Evolutionary conservation across 2,329 filamentous ascomycete genomes (phyloP), one percentile per base, ranked within the genome.

Genomic region (Diplodia corticola): DNA sequence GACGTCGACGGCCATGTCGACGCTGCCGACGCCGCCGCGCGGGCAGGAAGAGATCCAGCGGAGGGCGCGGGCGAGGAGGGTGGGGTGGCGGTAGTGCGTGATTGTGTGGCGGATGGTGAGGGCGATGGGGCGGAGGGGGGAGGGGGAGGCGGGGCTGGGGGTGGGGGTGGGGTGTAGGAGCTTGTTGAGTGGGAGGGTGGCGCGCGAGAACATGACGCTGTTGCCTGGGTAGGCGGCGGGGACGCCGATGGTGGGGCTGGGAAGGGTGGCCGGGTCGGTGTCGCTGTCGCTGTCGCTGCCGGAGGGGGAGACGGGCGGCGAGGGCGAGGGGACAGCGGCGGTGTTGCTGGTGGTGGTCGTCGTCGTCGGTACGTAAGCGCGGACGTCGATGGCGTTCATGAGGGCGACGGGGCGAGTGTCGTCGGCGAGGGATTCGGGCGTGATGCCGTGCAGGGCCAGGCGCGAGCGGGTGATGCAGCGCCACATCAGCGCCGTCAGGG

Each of bases 71-170:
- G 17, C 17, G 1, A 44, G 40, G 40, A 9, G 7, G n/a, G 40
- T 3, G 0, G 40, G 40, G 6, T 0, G 1, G 0, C 40, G 40
- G 40, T 44, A 44, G 17, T 20, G 15, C 0, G 5, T 3, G 1
- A 44, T 13, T 6, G 40, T n/a, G 40, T 4, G 1, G 40, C 40
- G 40, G 40, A 44, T 3, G 40, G 40, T n/a, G 40, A 20, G 40
- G 40, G 40, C 40, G n/a, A 44, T 20, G 17, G 5, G 5, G 40
- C 40, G 40, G 40, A 44, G 10, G 7, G 40, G 0, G 40, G 40
- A 3, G 5, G 40, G n/a, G n/a, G 40, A 44, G 17, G 7, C 0
- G 1, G 37, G 7, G 5, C 15, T 1, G 37, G 33, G 33, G 33
- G 15, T 9, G 33, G 33, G 33, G 33, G 15, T 1, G 33, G 33